Evolutionary conservation across 192 early-diverging fungal species (phyloP).

Genomic region (Coemansia sp.): DNA sequence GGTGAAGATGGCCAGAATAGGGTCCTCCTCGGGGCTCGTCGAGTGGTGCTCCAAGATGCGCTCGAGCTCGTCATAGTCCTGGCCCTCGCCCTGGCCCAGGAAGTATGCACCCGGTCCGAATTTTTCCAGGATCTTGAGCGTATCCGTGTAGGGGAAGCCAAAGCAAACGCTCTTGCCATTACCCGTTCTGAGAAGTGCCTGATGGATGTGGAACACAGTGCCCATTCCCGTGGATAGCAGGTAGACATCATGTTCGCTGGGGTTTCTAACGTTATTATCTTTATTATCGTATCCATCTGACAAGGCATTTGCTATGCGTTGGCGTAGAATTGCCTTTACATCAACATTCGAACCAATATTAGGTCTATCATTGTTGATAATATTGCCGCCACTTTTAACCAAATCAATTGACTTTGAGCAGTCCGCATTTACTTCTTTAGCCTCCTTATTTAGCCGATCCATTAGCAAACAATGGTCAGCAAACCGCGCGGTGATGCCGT

Average conservation of each 20-base stretch:
- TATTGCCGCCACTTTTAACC: conserved; percentile 91
- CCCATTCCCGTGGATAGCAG: conserved; percentile 90
- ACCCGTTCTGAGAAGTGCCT: conserved; percentile 53
- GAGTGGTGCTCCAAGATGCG: conserved; percentile 48
- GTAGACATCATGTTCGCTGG: conserved; percentile 77
- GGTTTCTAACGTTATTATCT: conserved; percentile 48
- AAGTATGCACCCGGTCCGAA: conserved; percentile 89
- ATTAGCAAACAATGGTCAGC: conserved; percentile 78
- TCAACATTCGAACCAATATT: conserved; percentile 54
- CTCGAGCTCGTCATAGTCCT: conserved; percentile 70
- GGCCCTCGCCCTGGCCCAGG: conserved; percentile 72
- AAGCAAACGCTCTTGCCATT: conserved; percentile 78
- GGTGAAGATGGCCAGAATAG: conserved; percentile 78
- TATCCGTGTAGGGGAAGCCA: conserved; percentile 95
- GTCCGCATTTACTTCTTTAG: conserved; percentile 2
- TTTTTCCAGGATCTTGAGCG: conserved; percentile 92
- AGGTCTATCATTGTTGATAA: conserved; percentile 62
- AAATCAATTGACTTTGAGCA: conserved; percentile 50
- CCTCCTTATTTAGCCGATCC: conserved; percentile 55
- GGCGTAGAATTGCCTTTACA: conserved; percentile 65
- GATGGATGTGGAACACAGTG: conserved; percentile 86
- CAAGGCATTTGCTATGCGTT: conserved; percentile 80
- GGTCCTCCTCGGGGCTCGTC: conserved; percentile 43
- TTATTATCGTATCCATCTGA: conserved; percentile 39
- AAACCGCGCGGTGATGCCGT: conserved; percentile 80